These are phyloP conservation scores for Cyclanthera cordifolia DNA, from an alignment of 306 rosid species.

Conservation along the genomic window DNA sequence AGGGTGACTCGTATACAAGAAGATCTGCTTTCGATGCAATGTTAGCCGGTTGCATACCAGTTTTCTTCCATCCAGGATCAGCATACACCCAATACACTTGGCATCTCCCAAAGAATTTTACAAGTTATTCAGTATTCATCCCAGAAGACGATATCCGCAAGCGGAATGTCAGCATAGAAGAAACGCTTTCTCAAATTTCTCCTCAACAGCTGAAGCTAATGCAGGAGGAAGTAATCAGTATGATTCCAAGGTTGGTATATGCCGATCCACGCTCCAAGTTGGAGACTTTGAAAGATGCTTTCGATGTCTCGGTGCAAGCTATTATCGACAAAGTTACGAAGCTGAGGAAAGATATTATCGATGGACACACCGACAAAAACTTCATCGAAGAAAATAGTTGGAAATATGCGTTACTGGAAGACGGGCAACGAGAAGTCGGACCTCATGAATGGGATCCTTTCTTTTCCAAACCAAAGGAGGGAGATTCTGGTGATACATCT, in stretches of 20 bases:
- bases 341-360: constrained; percentile 63
- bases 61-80: constrained; percentile 96
- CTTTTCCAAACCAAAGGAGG: constrained; percentile 91
- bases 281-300: constrained; percentile 75
- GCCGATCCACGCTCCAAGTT: constrained; percentile 91
- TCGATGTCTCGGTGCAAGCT: constrained; percentile 87
- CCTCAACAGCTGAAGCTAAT: constrained; percentile 56
- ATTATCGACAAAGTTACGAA: constrained; percentile 65
- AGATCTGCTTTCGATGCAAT: constrained; percentile 94
- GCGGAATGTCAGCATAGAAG: constrained; percentile 62
- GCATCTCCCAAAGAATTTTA: constrained; percentile 90
- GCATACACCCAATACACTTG: constrained; percentile 91
- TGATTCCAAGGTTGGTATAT: constrained; percentile 75
- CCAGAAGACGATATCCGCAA: constrained; percentile 79
- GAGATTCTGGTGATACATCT: constrained; percentile 48
- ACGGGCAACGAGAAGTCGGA: constrained; percentile 80
- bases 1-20: constrained; percentile 91
- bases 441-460: constrained; percentile 99
- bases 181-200: constrained; percentile 60
- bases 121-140: constrained; percentile 80
- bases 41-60: constrained; percentile 96
- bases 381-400: constrained; percentile 94
- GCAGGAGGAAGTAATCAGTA: constrained; percentile 84
- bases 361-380: constrained; percentile 42
- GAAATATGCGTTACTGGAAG: constrained; percentile 85